Percentiles rank a stretch among this genome's conserved stretches.
phyloP scores from a whole-genome alignment of 2,329 filamentous ascomycete genomes.

The Diaporthe citri region DNA sequence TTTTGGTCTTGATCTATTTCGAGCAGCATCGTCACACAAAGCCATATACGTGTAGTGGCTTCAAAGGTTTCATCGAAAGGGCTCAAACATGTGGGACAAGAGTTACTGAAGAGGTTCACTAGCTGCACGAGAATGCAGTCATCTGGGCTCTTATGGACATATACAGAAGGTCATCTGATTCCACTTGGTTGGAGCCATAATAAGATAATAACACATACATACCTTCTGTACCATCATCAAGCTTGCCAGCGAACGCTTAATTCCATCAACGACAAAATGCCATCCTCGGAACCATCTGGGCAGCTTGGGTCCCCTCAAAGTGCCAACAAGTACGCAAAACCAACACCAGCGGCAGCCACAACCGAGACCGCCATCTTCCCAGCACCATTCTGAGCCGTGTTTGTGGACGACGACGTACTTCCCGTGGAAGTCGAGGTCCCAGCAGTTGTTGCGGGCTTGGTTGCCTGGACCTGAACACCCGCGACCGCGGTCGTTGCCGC shows the following conservation, averaged over 20 bases:
- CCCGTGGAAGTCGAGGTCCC: not conserved
- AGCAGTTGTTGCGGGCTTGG: not conserved
- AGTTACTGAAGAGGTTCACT: too few relatives aligned
- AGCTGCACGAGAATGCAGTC: too few relatives aligned
- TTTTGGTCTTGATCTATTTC: not conserved
- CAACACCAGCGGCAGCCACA: not conserved
- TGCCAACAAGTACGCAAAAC: not conserved
- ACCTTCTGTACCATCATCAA: too few relatives aligned
- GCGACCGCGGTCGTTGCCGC: not conserved
- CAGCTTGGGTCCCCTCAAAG: not conserved
- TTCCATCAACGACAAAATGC: not conserved
- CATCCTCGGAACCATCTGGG: not conserved
- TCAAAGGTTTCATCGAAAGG: not conserved
- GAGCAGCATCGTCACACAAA: not conserved
- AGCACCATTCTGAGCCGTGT: not conserved
- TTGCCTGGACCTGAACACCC: conserved; percentile 10
- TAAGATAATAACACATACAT: too few relatives aligned
- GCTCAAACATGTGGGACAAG: too few relatives aligned
- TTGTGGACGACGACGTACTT: not conserved
- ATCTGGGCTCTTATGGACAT: too few relatives aligned
- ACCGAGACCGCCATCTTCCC: not conserved
- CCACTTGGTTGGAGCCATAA: too few relatives aligned
- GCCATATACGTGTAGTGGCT: not conserved
- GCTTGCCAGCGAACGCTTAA: too few relatives aligned
- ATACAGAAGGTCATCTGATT: too few relatives aligned